Conservation (phyloP, 306 rosid species). For the Castanospermum australe region DNA sequence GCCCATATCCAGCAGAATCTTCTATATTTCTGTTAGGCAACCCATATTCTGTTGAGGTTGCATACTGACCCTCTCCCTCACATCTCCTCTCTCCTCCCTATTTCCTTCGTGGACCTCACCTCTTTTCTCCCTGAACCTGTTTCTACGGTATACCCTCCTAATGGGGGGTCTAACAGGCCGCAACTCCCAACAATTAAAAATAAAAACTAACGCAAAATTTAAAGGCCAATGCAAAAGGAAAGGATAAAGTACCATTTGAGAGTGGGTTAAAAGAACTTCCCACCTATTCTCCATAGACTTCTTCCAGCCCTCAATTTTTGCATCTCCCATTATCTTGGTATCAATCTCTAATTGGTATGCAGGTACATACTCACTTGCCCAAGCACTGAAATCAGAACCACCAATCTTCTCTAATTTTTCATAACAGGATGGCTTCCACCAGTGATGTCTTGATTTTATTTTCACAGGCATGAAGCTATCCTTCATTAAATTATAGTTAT, state of each 20-base stretch:
- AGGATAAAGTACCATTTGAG: conserved; percentile 81
- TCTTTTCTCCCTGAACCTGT: no score
- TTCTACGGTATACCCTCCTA: no score
- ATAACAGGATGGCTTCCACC: conserved; percentile 72
- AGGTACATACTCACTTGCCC: conserved; percentile 84
- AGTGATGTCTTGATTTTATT: conserved; percentile 37
- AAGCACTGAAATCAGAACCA: conserved; percentile 77
- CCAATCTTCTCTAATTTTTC: conserved; percentile 80
- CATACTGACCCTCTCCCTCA: no score
- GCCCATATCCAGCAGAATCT: no score
- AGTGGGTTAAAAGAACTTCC: conserved; percentile 92
- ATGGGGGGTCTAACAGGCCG: no score
- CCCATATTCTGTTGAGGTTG: no score
- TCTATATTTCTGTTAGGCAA: no score
- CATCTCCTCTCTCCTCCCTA: no score
- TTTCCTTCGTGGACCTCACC: no score
- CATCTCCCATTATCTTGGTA: conserved; percentile 40
- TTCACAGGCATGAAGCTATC: conserved; percentile 37
- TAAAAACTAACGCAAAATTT: neutral
- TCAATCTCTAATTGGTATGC: conserved; percentile 79
- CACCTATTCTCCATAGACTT: conserved; percentile 60
- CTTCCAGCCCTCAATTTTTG: conserved; percentile 80
- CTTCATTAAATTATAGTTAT: conserved; percentile 55
- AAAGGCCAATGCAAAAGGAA: conserved; percentile 35
- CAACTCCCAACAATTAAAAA: neutral